Evolutionary conservation across 306 rosid genomes (phyloP), one percentile per base, ranked within the genome.

Genomic region (Mucuna pruriens): DNA sequence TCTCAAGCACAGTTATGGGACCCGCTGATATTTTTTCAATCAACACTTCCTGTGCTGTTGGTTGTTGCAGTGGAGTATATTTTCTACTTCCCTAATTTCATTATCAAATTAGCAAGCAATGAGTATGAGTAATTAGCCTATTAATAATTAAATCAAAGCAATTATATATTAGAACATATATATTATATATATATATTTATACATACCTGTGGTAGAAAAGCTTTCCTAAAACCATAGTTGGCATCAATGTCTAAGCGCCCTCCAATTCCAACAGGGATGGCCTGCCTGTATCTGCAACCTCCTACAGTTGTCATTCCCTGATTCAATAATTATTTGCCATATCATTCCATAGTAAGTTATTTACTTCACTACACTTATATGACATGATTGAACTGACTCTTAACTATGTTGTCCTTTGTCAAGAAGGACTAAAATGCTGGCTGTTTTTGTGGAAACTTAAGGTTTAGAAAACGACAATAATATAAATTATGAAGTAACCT

Each of bases 191-290:
- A n/a, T n/a, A 36, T 36, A 36, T 36, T 36, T 13, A 25, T 87
- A 92, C 99, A 25, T 87, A 92, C 99, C 93, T 95, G 99, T 0
- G 99, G 99, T 65, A 95, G 93, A 76, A 95, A 95, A 31, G 89
- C 87, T 80, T 95, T 95, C 7, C 96, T 78, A 57, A 93, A 4
- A 58, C 99, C 99, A 40, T 9, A 89, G 52, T 95, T 95, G 13
- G 95, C 1, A 85, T 95, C 94, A 9, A 92, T 67, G 72, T 93
- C 97, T 57, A 95, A 83, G n/a, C 96, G 90, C n/a, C 99, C 99
- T 78, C 98, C 86, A 40, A 73, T 65, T 0, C 99, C 98, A 2
- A 84, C 15, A 1, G 99, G 99, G 88, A 95, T 90, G 52, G 90
- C 86, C 23, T 71, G 90, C 72, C 94, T 91, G 77, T 95, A 95